Evolutionary conservation across 257 asterid genomes (phyloP), one percentile per base, ranked within the genome.

Genomic region (Salvia hispanica): DNA sequence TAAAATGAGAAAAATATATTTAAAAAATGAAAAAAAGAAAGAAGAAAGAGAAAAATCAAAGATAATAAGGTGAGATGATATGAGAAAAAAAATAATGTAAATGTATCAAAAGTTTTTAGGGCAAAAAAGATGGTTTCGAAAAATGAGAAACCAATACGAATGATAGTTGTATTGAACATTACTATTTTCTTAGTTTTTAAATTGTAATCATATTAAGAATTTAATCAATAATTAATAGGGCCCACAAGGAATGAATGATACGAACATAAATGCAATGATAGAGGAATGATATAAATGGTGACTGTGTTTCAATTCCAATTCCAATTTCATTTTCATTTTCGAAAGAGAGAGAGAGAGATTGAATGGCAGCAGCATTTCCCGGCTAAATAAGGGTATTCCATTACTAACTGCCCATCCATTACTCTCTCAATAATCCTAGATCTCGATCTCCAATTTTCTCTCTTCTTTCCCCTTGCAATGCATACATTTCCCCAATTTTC

Each of bases 341-440:
- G 21, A 18, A 18, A 59, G 42, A 14, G 67, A 63, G 64, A 11
- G 74, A 4, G 70, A 16, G 66, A 81, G 82, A 74, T 79, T 82
- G 80, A 67, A 73, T 62, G 82, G 74, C 80, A 76, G 76, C 82
- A 79, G 84, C 74, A 61, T 82, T 79, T 79, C 73, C 70, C 81
- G 87, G 84, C 84, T 74, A 74, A 77, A 72, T 61, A 60, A 64
- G 62, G 74, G 71, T 59, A 11, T 15, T 28, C 9, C 66, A 62
- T 66, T 69, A 18, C 60, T 66, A 65, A 18, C 60, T 50, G 69
- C 70, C 72, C 85, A 70, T 74, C 66, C 69, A 62, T 77, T 51
- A 62, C 73, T 61, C 39, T 39, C 60, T 44, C 76, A 5, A 2
- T 40, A 25, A 25, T 1, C 71, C 82, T 77, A 72, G 75, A 81